Base-by-base conservation (phyloP, 2,329 filamentous ascomycete species). In the Chalara sp. region DNA sequence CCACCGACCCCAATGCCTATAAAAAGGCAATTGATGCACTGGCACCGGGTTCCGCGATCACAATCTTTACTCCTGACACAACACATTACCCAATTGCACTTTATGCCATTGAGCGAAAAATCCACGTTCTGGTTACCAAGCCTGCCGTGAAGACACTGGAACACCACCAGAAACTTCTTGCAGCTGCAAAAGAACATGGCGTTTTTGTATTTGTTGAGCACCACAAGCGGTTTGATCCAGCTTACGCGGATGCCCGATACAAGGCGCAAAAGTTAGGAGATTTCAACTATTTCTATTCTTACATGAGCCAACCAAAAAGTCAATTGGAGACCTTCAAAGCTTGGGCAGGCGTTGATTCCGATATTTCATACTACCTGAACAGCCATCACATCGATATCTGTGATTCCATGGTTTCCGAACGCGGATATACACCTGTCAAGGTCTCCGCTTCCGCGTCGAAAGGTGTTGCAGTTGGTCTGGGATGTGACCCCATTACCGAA, bases 211-310 rank as follows among this genome's bases (percentile, higher is more conserved):
- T 89, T 73, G 78, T 96, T 62, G 91, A 96, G 76, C 91, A 96
- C 73, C 91, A 96, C 79, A 96, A 96, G 76, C 89, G 92, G 52
- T 96, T 85, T 72, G 91, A 96, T 68, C 91, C 91, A 2, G 89
- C 89, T 28, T 96, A 96, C 73, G 82, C 88, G 11, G 91, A 96
- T 68, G 92, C 92, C 11, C 81, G 84, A 46, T 84, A 84, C 72
- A 83, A 86, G 61, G 88, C 89, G 11, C 73, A 81, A 64, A 82
- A 76, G 48, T 75, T 96, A 6, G 91, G 91, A 57, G 89, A 96
- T 71, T 96, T 96, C 81, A 96, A 95, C 76, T 96, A 96, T 77
- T 96, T 95, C 68, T 96, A 96, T 78, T 86, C 81, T 61, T 96
- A 96, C 79, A 64, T 64, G 62, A 52, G 45, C 5, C 62, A 64